These are phyloP conservation scores for Cutaneotrichosporon cutaneum DNA, from an alignment of 1,284 basidiomycete genomes.

Conservation along the genomic window DNA sequence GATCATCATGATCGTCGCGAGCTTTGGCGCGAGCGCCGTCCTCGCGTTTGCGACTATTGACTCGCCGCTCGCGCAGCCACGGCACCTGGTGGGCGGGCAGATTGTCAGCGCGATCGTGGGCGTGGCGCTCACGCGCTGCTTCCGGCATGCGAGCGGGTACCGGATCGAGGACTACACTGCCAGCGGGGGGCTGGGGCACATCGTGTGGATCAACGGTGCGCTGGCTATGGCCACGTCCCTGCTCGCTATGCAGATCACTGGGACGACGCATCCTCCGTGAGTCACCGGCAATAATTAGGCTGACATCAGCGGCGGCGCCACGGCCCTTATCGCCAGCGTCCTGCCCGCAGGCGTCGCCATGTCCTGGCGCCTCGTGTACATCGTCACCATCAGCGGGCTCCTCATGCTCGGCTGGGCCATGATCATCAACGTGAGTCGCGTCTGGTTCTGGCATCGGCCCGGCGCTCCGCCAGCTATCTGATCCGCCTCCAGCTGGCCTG, in stretches of 20 bases:
- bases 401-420: conserved; percentile 60
- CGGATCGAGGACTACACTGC: conserved; percentile 47
- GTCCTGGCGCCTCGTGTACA: conserved; percentile 64
- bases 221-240: conserved; percentile 59
- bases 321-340: conserved; percentile 57
- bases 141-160: conserved; percentile 53
- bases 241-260: conserved; percentile 61
- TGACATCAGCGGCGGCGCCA: conserved; percentile 56
- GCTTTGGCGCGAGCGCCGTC: conserved; percentile 63
- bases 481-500: too few species aligned
- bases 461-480: too few species aligned
- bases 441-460: background rate
- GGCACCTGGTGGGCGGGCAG: conserved; percentile 62
- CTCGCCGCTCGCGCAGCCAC: conserved; percentile 63
- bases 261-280: conserved; percentile 62
- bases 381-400: conserved; percentile 59
- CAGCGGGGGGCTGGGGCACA: conserved; percentile 35
- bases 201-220: conserved; percentile 62
- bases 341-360: conserved; percentile 56
- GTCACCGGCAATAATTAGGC: conserved; percentile 6
- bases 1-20: conserved; percentile 54
- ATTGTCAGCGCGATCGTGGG: conserved; percentile 60
- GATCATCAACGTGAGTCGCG: conserved; percentile 54
- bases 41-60: conserved; percentile 63
- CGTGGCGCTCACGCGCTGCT: conserved; percentile 61